Percentiles rank a stretch among this genome's conserved stretches.
These are phyloP conservation scores for Xylariomycetidae sp. DNA, from an alignment of 2,329 filamentous ascomycete species.

Conservation along the genomic window DNA sequence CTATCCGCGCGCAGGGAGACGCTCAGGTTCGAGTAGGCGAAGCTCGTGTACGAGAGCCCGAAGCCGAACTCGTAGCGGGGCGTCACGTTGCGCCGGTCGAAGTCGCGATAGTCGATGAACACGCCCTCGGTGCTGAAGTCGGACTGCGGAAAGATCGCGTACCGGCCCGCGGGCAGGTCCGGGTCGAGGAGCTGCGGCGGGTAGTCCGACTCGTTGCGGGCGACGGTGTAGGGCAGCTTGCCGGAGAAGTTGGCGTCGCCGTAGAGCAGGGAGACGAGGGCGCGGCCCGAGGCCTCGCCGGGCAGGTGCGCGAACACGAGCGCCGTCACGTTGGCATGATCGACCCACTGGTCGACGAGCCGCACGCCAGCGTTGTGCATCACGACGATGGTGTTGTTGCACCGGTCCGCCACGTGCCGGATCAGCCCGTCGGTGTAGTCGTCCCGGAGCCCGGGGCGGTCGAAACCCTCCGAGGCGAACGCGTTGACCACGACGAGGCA, in stretches of 20 bases:
- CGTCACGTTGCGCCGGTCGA: constrained; percentile 42
- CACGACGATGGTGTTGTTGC: constrained; percentile 59
- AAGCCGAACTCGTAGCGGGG: constrained; percentile 54
- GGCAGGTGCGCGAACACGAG: constrained; percentile 61
- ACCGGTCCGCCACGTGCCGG: constrained; percentile 51
- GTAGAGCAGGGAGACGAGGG: constrained; percentile 53
- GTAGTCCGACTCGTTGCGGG: constrained; percentile 53
- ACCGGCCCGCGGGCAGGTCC: constrained; percentile 43
- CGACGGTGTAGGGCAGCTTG: constrained; percentile 58
- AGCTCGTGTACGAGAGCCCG: constrained; percentile 53
- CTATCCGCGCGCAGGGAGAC: constrained; percentile 24
- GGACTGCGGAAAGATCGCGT: constrained; percentile 45
- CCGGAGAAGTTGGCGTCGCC: constrained; percentile 54
- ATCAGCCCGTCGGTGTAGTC: constrained; percentile 59
- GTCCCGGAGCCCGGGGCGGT: constrained; percentile 59
- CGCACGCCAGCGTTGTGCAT: constrained; percentile 61
- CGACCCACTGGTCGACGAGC: constrained; percentile 56
- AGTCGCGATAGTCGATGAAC: constrained; percentile 51
- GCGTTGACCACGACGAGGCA: constrained; percentile 66
- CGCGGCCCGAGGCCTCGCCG: constrained; percentile 57
- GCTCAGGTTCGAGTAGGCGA: constrained; percentile 39
- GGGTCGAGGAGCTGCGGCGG: constrained; percentile 38
- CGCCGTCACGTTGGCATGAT: constrained; percentile 60
- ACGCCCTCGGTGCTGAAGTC: constrained; percentile 46
- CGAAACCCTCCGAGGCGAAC: constrained; percentile 68